These are phyloP conservation scores for Lathyrus sativus DNA, from an alignment of 306 rosid genomes.

Conservation along the genomic window DNA sequence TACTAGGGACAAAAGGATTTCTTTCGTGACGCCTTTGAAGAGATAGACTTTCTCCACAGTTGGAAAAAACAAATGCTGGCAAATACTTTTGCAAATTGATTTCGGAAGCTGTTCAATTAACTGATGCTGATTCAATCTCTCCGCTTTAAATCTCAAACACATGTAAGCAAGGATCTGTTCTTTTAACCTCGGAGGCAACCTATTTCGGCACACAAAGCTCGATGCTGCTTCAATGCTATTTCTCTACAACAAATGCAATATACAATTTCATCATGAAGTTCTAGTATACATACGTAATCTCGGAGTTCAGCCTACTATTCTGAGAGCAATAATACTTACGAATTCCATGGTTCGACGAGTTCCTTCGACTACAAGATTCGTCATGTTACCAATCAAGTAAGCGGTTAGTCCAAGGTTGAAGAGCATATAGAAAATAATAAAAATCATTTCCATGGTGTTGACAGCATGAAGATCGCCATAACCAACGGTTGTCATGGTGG, in stretches of 20 bases:
- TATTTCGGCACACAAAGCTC: constrained; percentile 73
- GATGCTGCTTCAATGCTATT: constrained; percentile 89
- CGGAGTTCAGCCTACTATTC: no score
- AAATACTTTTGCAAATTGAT: constrained; percentile 75
- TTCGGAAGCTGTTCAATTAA: constrained; percentile 85
- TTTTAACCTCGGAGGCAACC: constrained; percentile 67
- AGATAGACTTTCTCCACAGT: constrained; percentile 73
- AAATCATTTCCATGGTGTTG: constrained; percentile 79
- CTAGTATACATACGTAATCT: no score
- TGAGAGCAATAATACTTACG: constrained; percentile 42
- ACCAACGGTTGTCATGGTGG: constrained; percentile 95
- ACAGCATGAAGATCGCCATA: constrained; percentile 94
- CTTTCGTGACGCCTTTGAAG: constrained; percentile 73
- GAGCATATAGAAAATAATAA: constrained; percentile 86
- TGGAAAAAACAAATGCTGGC: constrained; percentile 69
- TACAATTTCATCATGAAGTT: constrained; percentile 11
- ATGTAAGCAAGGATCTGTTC: constrained; percentile 85
- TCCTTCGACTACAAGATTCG: constrained; percentile 91
- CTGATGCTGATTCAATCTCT: constrained; percentile 77
- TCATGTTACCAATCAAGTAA: constrained; percentile 97
- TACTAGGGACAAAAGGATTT: constrained; percentile 62
- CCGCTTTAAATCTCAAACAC: constrained; percentile 92
- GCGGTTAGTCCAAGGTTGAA: constrained; percentile 95
- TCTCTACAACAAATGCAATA: constrained; percentile 55
- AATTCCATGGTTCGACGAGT: constrained; percentile 97